Conservation (phyloP, 176 grass and related monocot species). For the Tuctoria greenei region DNA sequence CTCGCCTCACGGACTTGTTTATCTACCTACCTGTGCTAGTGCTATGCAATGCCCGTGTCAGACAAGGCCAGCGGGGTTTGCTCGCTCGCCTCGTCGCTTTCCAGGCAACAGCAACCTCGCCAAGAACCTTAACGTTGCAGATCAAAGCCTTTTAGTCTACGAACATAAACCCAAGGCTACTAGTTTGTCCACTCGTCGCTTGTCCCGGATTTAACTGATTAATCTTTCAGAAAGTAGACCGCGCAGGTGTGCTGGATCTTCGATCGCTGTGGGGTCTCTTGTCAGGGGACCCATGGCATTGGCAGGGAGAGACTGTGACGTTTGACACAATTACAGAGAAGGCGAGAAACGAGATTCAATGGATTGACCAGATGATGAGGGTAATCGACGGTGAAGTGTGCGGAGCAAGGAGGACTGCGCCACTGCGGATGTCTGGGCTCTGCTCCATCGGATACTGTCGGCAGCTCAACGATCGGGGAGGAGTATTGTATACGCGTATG, state of each 20-base stretch:
- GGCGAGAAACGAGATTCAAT: background rate
- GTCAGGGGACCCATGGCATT: background rate
- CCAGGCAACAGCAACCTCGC: slow-evolving; percentile 1
- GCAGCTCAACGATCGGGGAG: background rate
- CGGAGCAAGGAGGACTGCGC: background rate
- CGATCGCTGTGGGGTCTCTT: slow-evolving; percentile 1
- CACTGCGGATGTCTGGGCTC: background rate
- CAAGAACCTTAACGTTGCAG: slow-evolving; percentile 32
- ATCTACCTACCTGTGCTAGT: background rate
- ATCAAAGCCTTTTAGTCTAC: background rate
- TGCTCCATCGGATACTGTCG: slow-evolving; percentile 12
- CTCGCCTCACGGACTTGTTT: background rate
- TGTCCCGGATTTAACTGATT: background rate
- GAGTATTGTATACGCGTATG: background rate
- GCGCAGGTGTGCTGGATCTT: background rate
- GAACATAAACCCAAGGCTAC: slow-evolving; percentile 1
- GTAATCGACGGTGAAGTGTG: slow-evolving; percentile 3
- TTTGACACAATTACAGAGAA: slow-evolving; percentile 17
- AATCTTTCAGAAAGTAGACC: background rate
- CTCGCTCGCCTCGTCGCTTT: slow-evolving; percentile 41
- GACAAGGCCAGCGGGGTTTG: background rate
- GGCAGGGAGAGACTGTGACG: slow-evolving; percentile 4
- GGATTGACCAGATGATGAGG: background rate
- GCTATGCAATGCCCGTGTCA: background rate
- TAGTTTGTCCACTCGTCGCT: background rate